Conservation (phyloP, 176 grass and related monocot genomes). For the Phragmites australis region DNA sequence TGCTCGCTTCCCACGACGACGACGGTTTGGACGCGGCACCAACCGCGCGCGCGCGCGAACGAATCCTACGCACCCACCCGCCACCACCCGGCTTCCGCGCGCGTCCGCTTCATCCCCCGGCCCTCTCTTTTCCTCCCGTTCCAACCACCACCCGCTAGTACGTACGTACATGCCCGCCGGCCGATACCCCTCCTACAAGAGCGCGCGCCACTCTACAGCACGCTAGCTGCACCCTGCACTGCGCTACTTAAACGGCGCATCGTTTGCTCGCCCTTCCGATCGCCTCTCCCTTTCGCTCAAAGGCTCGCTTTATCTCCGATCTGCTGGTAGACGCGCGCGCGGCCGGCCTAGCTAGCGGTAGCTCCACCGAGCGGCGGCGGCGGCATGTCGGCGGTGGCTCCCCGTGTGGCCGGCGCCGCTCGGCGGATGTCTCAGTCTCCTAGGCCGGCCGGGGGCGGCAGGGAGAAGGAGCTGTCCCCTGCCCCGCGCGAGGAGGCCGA, state of each 20-base stretch:
- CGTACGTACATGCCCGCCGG: not conserved
- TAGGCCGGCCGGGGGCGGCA: not conserved
- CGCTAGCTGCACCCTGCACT: not conserved
- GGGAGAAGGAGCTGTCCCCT: not conserved
- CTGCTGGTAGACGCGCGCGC: not conserved
- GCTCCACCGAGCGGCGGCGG: not conserved
- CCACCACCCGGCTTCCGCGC: not conserved
- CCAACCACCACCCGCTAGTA: constrained; percentile 1
- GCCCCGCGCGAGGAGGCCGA: not conserved
- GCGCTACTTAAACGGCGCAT: not conserved
- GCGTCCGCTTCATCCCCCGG: not conserved
- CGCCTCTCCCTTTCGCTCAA: not conserved
- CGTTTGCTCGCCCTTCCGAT: not conserved
- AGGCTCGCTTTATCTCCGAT: not conserved
- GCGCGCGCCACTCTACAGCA: not conserved
- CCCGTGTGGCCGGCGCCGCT: not conserved
- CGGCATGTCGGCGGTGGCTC: constrained; percentile 37
- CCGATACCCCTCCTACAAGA: not conserved
- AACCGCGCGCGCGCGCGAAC: not conserved
- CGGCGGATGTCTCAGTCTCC: constrained; percentile 39
- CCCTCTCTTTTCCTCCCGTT: not conserved
- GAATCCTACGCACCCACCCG: not conserved
- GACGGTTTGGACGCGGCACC: constrained; percentile 13
- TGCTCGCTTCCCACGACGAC: not conserved
- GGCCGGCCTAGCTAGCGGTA: not conserved